phyloP scores from a whole-genome alignment of 2,329 filamentous ascomycete species.

The Hypoxylon sp. region DNA sequence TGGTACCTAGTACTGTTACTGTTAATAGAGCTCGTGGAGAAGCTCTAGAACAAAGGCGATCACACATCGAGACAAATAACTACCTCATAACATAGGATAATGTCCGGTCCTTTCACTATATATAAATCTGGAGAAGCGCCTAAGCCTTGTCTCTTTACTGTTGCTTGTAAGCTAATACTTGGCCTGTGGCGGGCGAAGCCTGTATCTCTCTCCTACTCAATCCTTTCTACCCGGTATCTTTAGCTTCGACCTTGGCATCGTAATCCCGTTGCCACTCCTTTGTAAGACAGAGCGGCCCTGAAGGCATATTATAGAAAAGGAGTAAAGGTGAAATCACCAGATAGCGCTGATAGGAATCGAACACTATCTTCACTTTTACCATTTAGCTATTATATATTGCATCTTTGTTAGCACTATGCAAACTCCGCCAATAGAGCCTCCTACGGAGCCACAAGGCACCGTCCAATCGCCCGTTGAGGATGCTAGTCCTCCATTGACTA shows the following conservation, averaged over 20 bases:
- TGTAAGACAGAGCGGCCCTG: not conserved
- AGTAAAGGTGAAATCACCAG: no score
- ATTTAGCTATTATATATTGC: no score
- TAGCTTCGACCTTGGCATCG: not conserved
- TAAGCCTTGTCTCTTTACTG: not conserved
- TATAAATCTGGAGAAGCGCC: not conserved
- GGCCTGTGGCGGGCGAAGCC: not conserved
- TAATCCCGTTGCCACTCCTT: not conserved
- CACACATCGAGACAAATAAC: not conserved
- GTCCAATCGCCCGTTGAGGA: not conserved
- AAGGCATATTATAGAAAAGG: not conserved
- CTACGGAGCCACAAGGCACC: not conserved
- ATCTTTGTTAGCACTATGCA: slow-evolving; percentile 2
- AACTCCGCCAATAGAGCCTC: not conserved
- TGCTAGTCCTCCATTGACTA: not conserved
- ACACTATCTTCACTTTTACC: no score
- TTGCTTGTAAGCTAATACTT: not conserved
- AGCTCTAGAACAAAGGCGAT: not conserved
- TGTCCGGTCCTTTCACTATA: not conserved
- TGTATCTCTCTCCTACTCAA: not conserved
- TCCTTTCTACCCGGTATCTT: not conserved
- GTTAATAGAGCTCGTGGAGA: not conserved
- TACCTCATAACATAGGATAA: not conserved
- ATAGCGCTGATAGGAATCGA: no score
- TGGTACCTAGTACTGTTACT: not conserved